A percentile compares a stretch with the other conserved stretches of the same genome.
phyloP scores from a whole-genome alignment of 2,329 filamentous ascomycete species.

The Hansfordia pulvinata region DNA sequence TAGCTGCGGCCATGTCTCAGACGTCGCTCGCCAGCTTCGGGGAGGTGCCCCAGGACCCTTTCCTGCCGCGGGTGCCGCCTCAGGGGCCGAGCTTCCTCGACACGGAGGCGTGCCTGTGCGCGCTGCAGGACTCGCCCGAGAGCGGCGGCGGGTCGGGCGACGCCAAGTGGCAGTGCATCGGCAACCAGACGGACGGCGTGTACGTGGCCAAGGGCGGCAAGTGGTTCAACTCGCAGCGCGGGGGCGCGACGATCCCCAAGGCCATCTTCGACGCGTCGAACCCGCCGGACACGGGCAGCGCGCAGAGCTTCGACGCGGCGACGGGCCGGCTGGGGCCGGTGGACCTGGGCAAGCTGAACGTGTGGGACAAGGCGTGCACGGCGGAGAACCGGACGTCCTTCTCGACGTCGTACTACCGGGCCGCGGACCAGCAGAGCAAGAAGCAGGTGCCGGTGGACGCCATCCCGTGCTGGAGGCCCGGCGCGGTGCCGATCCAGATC shows the following conservation, averaged over 20 bases:
- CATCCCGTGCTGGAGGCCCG: conserved; percentile 23
- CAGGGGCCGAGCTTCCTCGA: conserved; percentile 1
- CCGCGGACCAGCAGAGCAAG: conserved; percentile 10
- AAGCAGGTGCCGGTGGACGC: conserved; percentile 20
- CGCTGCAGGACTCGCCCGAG: background rate
- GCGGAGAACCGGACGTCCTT: conserved; percentile 25
- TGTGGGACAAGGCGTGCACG: conserved; percentile 26
- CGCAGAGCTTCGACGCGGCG: conserved; percentile 15
- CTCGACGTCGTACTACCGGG: conserved; percentile 25
- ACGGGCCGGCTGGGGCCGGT: conserved; percentile 12
- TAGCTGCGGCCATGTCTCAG: background rate
- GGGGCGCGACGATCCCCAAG: conserved; percentile 9
- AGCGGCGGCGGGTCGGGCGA: too few relatives aligned
- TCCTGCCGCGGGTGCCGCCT: background rate
- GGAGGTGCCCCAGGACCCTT: conserved; percentile 1
- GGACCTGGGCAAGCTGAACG: conserved; percentile 12
- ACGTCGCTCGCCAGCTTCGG: too few relatives aligned
- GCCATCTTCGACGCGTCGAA: conserved; percentile 22
- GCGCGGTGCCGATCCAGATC: conserved; percentile 24
- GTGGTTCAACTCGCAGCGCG: conserved; percentile 23
- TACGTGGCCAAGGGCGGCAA: conserved; percentile 23
- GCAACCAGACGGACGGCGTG: conserved; percentile 25
- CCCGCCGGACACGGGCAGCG: conserved; percentile 15
- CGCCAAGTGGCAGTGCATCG: conserved; percentile 28
- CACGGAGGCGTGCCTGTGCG: conserved; percentile 1